A percentile compares a stretch with the other conserved stretches of the same genome.
Conservation (phyloP, 2,329 filamentous ascomycete genomes). For the Ascochyta fabae region DNA sequence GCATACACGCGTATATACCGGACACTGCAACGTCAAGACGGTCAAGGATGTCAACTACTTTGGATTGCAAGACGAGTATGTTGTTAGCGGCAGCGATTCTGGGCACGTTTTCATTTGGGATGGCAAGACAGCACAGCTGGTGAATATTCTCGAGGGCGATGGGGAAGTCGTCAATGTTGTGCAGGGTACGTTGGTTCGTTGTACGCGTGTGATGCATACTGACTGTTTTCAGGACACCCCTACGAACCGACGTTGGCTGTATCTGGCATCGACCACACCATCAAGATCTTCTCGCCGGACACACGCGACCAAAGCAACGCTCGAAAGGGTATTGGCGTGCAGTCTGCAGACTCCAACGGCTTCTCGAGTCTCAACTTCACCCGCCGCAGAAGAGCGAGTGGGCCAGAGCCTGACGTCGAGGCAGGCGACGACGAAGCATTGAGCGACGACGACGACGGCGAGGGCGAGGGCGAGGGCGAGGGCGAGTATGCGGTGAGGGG, state of each 20-base stretch:
- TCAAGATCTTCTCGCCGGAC: constrained; percentile 72
- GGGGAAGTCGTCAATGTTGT: constrained; percentile 74
- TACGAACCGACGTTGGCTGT: constrained; percentile 71
- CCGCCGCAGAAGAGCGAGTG: constrained; percentile 22
- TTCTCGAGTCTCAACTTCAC: constrained; percentile 51
- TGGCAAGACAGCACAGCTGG: constrained; percentile 63
- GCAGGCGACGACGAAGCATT: constrained; percentile 12
- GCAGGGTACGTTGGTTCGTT: constrained; percentile 56
- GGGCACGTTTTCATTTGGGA: constrained; percentile 75
- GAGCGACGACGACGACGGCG: constrained; percentile 42
- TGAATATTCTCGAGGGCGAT: constrained; percentile 71
- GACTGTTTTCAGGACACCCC: constrained; percentile 60
- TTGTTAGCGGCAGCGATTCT: constrained; percentile 70
- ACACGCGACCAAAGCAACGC: constrained; percentile 63
- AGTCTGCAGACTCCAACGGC: constrained; percentile 52
- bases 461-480: too few relatives aligned
- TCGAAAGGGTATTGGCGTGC: constrained; percentile 63
- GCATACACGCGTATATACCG: constrained; percentile 64
- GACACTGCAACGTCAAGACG: constrained; percentile 71
- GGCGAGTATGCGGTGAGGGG: constrained; percentile 52
- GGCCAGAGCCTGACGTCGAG: constrained; percentile 12
- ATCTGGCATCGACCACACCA: constrained; percentile 70
- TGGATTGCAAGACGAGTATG: constrained; percentile 70
- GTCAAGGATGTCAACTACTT: constrained; percentile 75
- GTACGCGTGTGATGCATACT: neutral